These are phyloP conservation scores for Saccharomyces pastorianus DNA, from an alignment of 1,139 yeast species.

Conservation along the genomic window DNA sequence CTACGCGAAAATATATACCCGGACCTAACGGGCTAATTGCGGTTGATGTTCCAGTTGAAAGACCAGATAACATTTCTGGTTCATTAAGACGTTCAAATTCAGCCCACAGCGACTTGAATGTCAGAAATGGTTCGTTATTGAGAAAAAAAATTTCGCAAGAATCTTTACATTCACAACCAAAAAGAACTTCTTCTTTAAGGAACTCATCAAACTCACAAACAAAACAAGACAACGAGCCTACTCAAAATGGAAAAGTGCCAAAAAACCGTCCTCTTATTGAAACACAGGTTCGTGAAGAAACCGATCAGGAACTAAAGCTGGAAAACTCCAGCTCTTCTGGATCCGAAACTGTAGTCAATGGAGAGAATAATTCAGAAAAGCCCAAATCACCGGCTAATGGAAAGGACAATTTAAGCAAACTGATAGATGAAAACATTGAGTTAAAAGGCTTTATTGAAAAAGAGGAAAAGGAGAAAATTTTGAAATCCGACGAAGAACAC, in stretches of 20 bases:
- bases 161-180: constrained; percentile 4
- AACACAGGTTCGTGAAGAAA: constrained; percentile 17
- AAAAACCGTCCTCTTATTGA: constrained; percentile 11
- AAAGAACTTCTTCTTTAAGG: constrained; percentile 7
- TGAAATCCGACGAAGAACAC: not conserved
- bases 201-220: constrained; percentile 3
- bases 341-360: not conserved
- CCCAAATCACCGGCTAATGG: not conserved
- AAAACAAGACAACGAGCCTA: not conserved
- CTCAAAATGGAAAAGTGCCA: not conserved
- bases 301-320: constrained; percentile 13
- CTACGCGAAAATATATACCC: constrained; percentile 40
- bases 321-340: not conserved
- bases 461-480: constrained; percentile 3
- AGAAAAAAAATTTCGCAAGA: constrained; percentile 5
- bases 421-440: constrained; percentile 7
- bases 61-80: constrained; percentile 4
- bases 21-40: constrained; percentile 41
- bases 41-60: constrained; percentile 38
- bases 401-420: constrained; percentile 4
- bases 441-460: constrained; percentile 6
- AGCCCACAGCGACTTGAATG: not conserved
- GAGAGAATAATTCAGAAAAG: not conserved
- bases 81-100: not conserved
- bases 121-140: not conserved